Evolutionary conservation across 768 basidiomycete genomes (phyloP), one percentile per base, ranked within the genome.

Genomic region (Goffeauzyma gilvescens): DNA sequence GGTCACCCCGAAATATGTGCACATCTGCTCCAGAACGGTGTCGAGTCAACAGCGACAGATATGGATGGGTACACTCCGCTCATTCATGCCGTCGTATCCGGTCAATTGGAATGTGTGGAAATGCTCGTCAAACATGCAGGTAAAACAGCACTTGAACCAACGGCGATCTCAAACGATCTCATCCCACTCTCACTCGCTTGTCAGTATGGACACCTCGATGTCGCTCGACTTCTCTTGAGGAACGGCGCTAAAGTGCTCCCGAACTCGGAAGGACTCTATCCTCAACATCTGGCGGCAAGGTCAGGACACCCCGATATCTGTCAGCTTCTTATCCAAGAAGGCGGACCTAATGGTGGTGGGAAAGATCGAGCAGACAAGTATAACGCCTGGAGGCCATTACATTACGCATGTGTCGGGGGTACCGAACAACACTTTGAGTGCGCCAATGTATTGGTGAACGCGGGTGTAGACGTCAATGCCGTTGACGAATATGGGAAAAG

Each of bases 351-450:
- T 24, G 62, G 58, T 2, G 64, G 64, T 22, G 66, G 63, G 75
- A 37, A 84, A 77, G 28, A 84, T 78, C 76, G 85, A 84, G 62
- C 79, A 1, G 93, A 98, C 70, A 96, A 89, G 65, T 96, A 90
- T 63, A 81, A 90, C 58, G 85, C 93, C 60, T 95, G 90, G 86
- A 96, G 89, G 6, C 93, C 93, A 20, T 70, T 96, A 32, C 86
- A 89, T 57, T 89, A 96, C 63, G 86, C 93, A 2, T 79, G 87
- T 5, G 78, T 84, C 27, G 79, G 85, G 49, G 87, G 89, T 1
- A 52, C 54, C 7, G 12, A 47, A 7, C 38, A 51, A 15, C 79
- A 77, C 50, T 64, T 70, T 14, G 68, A 69, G 6, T 90, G 82
- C 55, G 72, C 95, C 31, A 66, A 67, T 28, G 70, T 81, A n/a